Base-by-base conservation (phyloP, 164 flowering plant genomes). In the Magnolia changhungtana region DNA sequence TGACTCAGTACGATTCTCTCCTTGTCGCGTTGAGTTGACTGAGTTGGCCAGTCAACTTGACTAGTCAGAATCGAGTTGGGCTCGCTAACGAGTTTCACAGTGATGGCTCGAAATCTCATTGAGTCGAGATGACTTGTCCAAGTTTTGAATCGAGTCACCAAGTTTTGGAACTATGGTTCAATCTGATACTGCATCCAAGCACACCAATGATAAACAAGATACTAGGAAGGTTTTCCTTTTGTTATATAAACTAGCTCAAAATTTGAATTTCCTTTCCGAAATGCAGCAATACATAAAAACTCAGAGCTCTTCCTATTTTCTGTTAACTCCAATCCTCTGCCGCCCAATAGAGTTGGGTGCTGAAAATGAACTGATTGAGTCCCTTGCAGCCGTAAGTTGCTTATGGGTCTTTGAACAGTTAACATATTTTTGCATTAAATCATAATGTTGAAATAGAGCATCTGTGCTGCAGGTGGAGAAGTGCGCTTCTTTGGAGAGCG, bases 401-500 rank as follows among this genome's bases (percentile, higher is more conserved):
- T 37, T 7, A 37, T 37, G 9, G 68, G 19, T 65, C 24, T 65
- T 6, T 0, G 3, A 68, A 14, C 11, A 31, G 18, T 18, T 18
- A 68, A 8, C 72, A 70, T 20, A 14, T 20, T 11, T 70, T 0
- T 70, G 59, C 50, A 13, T 29, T 70, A 20, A 23, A 31, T 72
- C 55, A 55, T 6, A 73, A n/a, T 69, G 63, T 49, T 75, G 63
- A 71, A 59, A 64, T 72, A 51, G 20, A 63, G 8, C 7, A 21
- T 69, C 75, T 71, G 63, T 76, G 74, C 18, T 85, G 79, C 82
- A 95, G 98, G 98, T 93, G 98, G 98, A 87, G 93, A 82, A 89
- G 98, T 87, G 93, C 98, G 50, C 97, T 95, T 79, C 79, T 95
- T 13, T 95, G 98, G 98, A 86, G 96, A 87, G 78, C 92, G 64